phyloP scores from a whole-genome alignment of 805 yeast species.

The Pichia kluyveri region DNA sequence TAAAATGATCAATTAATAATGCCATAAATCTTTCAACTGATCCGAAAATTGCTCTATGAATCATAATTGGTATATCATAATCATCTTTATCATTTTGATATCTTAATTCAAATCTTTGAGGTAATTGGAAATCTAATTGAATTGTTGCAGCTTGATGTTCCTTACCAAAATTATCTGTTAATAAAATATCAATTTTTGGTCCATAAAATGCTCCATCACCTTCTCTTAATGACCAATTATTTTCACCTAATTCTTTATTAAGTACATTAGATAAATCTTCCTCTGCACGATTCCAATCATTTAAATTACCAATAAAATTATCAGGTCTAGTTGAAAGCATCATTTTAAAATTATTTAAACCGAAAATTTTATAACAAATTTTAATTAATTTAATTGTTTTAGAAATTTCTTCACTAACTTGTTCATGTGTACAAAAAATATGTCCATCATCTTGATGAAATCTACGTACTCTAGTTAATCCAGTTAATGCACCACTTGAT shows the following conservation, averaged over 20 bases:
- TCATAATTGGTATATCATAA: slow-evolving; percentile 74
- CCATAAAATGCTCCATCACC: slow-evolving; percentile 99
- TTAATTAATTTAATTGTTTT: slow-evolving; percentile 66
- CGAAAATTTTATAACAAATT: slow-evolving; percentile 64
- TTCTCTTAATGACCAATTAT: slow-evolving; percentile 59
- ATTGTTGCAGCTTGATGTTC: slow-evolving; percentile 92
- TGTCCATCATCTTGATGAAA: slow-evolving; percentile 99
- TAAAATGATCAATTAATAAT: slow-evolving; percentile 77
- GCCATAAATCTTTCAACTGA: slow-evolving; percentile 91
- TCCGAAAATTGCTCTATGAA: slow-evolving; percentile 93
- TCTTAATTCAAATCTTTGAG: slow-evolving; percentile 68
- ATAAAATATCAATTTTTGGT: slow-evolving; percentile 84
- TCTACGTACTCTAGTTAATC: slow-evolving; percentile 85
- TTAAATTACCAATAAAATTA: slow-evolving; percentile 64
- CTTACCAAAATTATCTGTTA: slow-evolving; percentile 72
- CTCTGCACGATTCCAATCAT: slow-evolving; percentile 84
- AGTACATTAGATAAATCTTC: slow-evolving; percentile 50
- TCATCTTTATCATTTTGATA: slow-evolving; percentile 48
- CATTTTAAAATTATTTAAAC: slow-evolving; percentile 48
- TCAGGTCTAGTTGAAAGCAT: slow-evolving; percentile 84
- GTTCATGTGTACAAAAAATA: slow-evolving; percentile 77
- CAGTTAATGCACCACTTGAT: slow-evolving; percentile 87
- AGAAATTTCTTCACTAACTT: slow-evolving; percentile 64
- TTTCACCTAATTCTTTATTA: slow-evolving; percentile 37
- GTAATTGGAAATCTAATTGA: slow-evolving; percentile 91